Base-by-base conservation (phyloP, 1,139 yeast species). In the Arxiozyma bovina region DNA sequence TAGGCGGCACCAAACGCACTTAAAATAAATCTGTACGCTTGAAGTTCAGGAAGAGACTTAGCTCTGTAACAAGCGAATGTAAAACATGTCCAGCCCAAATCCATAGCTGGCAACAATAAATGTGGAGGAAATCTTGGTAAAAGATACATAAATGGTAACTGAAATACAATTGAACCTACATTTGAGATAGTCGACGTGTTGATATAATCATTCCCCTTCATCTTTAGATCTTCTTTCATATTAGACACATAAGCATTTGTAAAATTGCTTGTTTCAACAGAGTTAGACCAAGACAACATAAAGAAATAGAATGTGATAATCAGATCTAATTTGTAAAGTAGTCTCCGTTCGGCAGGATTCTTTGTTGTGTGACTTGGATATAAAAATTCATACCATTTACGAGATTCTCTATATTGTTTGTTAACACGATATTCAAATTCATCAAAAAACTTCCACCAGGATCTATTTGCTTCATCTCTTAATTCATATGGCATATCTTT, bases 211-310 rank as follows among this genome's bases (percentile, higher is more conserved):
- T 82, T 82, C n/a, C 87, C 87, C 58, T 74, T 68, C 80, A 86
- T 78, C 34, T 75, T 72, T 48, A 85, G 71, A 51, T 76, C 82
- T 61, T 81, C 81, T 58, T 79, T 73, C 76, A 85, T 74, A 15
- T 85, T 83, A 20, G 85, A 78, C 50, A 84, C 82, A 65, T 85
- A 85, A n/a, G 90, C 89, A 64, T 81, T 82, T 54, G 80, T 79
- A 52, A 81, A 72, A 63, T 70, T 72, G 50, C 82, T 74, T 56
- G 78, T 78, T 66, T 85, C 91, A 52, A 85, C 72, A 55, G 82
- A 82, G 64, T 85, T 85, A 51, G 82, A 83, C 86, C 88, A 85
- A 67, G 83, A 84, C 22, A 83, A 80, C 70, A 82, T 70, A 61
- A 83, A 73, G 41, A 85, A 77, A 65, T 81, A 85, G 45, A 81